Percentiles rank a stretch among this genome's conserved stretches.
Evolutionary conservation across 345 rosid species (phyloP).

Genomic region (Pugionium dolabratum): DNA sequence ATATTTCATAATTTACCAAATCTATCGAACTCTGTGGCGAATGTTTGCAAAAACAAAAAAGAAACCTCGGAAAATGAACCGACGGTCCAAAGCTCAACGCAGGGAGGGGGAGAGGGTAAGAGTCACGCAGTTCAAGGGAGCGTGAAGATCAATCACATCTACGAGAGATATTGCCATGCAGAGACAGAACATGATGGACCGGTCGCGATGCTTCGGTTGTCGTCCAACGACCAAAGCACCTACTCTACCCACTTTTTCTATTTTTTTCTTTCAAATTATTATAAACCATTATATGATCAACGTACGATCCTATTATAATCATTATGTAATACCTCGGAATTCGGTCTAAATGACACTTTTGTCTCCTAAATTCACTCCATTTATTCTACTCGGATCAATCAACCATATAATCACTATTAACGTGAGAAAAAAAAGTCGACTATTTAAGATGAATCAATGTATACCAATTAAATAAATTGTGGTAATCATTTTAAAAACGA

Average conservation of each 20-base stretch:
- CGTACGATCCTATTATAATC: constrained; percentile 36
- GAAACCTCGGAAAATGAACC: constrained; percentile 36
- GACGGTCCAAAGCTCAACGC: constrained; percentile 31
- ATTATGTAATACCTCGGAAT: constrained; percentile 34
- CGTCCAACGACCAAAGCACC: constrained; percentile 47
- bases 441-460: constrained; percentile 18
- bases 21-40: constrained; percentile 25
- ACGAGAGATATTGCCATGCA: constrained; percentile 56
- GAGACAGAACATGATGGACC: constrained; percentile 48
- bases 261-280: constrained; percentile 12
- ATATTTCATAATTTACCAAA: constrained; percentile 16
- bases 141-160: constrained; percentile 41
- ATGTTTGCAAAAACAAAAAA: constrained; percentile 27
- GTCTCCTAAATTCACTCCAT: constrained; percentile 39
- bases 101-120: constrained; percentile 13
- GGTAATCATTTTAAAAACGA: constrained; percentile 5
- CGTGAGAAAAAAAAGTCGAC: not conserved
- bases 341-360: constrained; percentile 36
- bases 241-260: constrained; percentile 35
- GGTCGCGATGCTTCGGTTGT: constrained; percentile 55
- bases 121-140: constrained; percentile 41
- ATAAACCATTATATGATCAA: constrained; percentile 34
- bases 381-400: constrained; percentile 31
- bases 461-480: not conserved
- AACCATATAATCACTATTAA: not conserved